Percentiles rank a stretch among this genome's conserved stretches.
Evolutionary conservation across 805 yeast genomes (phyloP).

Genomic region (Nakazawaea wyomingensis): DNA sequence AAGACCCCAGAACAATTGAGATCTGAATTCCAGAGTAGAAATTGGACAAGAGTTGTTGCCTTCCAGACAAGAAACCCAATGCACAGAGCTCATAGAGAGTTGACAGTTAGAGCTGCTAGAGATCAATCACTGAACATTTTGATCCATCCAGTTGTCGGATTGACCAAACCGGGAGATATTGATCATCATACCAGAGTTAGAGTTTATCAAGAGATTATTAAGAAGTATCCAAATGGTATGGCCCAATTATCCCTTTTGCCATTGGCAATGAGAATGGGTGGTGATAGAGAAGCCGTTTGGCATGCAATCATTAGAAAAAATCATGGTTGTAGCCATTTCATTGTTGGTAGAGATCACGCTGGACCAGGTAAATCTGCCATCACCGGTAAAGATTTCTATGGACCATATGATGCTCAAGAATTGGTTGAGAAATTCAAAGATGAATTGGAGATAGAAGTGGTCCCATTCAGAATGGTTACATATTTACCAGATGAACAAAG

Average conservation of each 20-base stretch:
- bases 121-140: slow-evolving; percentile 81
- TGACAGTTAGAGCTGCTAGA: slow-evolving; percentile 95
- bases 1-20: slow-evolving; percentile 90
- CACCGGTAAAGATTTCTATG: slow-evolving; percentile 89
- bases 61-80: slow-evolving; percentile 98
- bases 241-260: slow-evolving; percentile 87
- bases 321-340: slow-evolving; percentile 95
- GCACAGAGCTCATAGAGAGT: slow-evolving; percentile 97
- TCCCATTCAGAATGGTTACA: slow-evolving; percentile 96
- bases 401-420: slow-evolving; percentile 95
- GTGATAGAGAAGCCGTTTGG: slow-evolving; percentile 98
- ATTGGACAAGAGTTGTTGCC: slow-evolving; percentile 89
- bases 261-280: slow-evolving; percentile 98
- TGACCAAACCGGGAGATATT: slow-evolving; percentile 96
- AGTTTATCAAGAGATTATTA: slow-evolving; percentile 87
- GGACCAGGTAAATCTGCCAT: slow-evolving; percentile 86
- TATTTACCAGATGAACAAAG: slow-evolving; percentile 93
- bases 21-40: slow-evolving; percentile 70
- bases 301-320: slow-evolving; percentile 95
- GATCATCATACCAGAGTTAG: slow-evolving; percentile 97
- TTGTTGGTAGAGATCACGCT: slow-evolving; percentile 97
- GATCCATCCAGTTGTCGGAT: slow-evolving; percentile 95
- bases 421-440: slow-evolving; percentile 68
- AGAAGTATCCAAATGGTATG: slow-evolving; percentile 91
- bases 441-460: slow-evolving; percentile 85